Base-by-base conservation (phyloP, 306 rosid species). In the Rosa chinensis region DNA sequence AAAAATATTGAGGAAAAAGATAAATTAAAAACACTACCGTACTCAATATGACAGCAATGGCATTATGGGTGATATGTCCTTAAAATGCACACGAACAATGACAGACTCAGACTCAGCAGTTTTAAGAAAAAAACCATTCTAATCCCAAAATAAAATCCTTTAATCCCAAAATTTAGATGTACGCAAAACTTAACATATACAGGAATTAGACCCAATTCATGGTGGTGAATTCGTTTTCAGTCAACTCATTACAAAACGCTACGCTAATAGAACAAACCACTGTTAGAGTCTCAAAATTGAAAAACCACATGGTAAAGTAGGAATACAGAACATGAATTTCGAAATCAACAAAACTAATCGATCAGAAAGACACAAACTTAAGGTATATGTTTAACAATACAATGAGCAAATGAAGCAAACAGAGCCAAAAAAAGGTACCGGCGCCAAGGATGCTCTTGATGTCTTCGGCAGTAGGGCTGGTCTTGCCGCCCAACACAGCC, bases 401-500 rank as follows among this genome's bases (percentile, higher is more conserved):
- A 52, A 50, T 4, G 5, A 70, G 70, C 9, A 70, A 17, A 4
- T 3, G 13, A 49, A 70, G 3, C 9, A 39, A 1, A 10, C 20
- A 4, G 40, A 39, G 69, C 8, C 8, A 0, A 17, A 32, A 32
- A 28, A 44, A 2, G 42, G 5, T 81, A 87, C 90, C 88, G 9
- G 90, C 77, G 63, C 76, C 76, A 37, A 84, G 88, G 77, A 87
- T 87, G 70, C 43, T 25, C 81, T 82, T 87, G 80, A 87, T 1
- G 42, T 87, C 88, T 10, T 72, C 72, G 13, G 90, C 82, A 0
- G 88, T 79, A 14, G 90, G 90, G 82, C 49, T 1, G 73, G 86
- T 5, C 53, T 82, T 87, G 64, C 90, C 90, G 62, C 90, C 90
- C 88, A 87, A 82, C 0, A 87, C 70, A 50, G 90, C 90, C 25